Percentiles rank a stretch among this genome's conserved stretches.
phyloP scores from a whole-genome alignment of 2,329 filamentous ascomycete species.

The Fusarium vanettenii region DNA sequence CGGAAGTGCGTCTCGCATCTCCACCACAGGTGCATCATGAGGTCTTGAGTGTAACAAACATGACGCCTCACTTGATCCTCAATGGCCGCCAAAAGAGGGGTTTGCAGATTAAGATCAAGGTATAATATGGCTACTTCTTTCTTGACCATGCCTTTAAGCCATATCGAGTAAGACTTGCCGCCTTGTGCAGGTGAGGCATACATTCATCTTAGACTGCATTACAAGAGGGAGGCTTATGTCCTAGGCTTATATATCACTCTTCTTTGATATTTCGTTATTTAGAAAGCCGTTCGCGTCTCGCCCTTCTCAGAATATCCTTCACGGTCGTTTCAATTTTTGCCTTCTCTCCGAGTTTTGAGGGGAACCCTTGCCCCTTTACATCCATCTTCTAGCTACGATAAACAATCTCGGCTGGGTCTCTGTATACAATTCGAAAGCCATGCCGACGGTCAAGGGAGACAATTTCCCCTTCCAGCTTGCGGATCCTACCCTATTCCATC shows the following conservation, averaged over 20 bases:
- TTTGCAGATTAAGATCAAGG: not conserved
- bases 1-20: conserved; percentile 1
- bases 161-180: not conserved
- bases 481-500: not conserved
- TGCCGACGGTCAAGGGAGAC: not conserved
- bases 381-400: not conserved
- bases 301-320: not conserved
- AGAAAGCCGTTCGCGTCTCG: not conserved
- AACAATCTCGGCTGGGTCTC: not conserved
- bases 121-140: not conserved
- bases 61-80: not conserved
- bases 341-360: not conserved
- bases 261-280: not conserved
- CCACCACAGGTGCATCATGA: conserved; percentile 10
- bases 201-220: no score
- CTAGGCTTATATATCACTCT: not conserved
- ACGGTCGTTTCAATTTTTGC: not conserved
- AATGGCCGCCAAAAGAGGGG: not conserved
- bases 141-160: not conserved
- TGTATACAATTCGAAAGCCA: not conserved
- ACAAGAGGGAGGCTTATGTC: not conserved
- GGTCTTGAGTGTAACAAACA: not conserved
- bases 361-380: not conserved
- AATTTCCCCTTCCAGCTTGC: not conserved
- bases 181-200: not conserved